phyloP scores from a whole-genome alignment of 495 filamentous ascomycete genomes.

The Jackrogersella multiformis region DNA sequence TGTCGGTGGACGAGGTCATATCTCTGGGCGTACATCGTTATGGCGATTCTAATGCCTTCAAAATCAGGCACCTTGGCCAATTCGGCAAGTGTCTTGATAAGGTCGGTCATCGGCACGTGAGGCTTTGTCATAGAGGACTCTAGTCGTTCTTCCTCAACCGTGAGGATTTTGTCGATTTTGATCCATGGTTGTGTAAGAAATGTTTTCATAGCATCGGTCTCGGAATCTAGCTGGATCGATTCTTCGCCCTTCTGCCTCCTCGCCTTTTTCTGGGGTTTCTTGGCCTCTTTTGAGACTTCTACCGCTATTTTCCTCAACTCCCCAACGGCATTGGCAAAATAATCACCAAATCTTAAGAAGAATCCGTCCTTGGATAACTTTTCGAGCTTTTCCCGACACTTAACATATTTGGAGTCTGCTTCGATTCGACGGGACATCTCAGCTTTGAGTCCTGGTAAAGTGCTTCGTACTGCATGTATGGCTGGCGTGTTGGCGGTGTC shows the following conservation, averaged over 20 bases:
- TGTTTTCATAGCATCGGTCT: too few species aligned
- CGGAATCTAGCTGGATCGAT: too few species aligned
- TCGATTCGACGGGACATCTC: neutral
- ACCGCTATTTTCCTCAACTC: too few species aligned
- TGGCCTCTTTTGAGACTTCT: too few species aligned
- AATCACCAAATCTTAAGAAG: neutral
- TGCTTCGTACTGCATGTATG: neutral
- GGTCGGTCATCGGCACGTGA: neutral
- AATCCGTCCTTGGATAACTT: neutral
- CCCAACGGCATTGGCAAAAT: neutral
- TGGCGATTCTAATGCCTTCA: neutral
- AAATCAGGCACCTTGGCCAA: neutral
- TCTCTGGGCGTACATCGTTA: neutral
- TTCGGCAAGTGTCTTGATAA: neutral
- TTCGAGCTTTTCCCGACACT: neutral
- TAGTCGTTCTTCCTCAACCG: too few species aligned
- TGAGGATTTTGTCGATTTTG: too few species aligned
- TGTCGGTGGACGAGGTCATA: neutral
- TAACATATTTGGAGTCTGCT: neutral
- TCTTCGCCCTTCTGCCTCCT: too few species aligned
- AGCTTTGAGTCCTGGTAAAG: neutral
- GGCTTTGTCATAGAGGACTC: neutral
- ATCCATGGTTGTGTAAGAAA: too few species aligned
- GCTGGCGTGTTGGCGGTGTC: too few species aligned
- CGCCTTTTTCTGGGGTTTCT: too few species aligned